These are phyloP conservation scores for Lodderomyces oxycetoniae DNA, from an alignment of 1,139 yeast species.

Conservation along the genomic window DNA sequence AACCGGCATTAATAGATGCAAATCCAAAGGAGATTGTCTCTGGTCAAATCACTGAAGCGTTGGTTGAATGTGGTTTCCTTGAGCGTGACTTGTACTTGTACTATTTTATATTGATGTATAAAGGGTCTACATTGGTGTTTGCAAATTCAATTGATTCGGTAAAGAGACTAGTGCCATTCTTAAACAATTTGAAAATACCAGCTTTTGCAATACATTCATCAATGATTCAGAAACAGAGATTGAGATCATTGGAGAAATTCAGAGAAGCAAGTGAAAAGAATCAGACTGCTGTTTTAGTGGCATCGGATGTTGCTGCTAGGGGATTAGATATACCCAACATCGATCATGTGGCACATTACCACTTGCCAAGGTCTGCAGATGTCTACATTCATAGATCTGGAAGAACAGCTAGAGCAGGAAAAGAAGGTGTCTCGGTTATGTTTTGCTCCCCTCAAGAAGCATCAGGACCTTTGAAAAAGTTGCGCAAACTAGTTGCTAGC, in stretches of 20 bases:
- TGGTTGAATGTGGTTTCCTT: conserved; percentile 85
- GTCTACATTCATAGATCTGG: conserved; percentile 95
- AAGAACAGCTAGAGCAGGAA: conserved; percentile 95
- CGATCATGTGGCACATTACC: conserved; percentile 94
- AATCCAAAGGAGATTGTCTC: conserved; percentile 85
- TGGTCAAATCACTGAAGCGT: conserved; percentile 71
- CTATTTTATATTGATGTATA: conserved; percentile 80
- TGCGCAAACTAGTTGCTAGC: conserved; percentile 57
- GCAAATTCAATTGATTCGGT: conserved; percentile 94
- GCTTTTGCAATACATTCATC: conserved; percentile 86
- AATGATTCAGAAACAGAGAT: conserved; percentile 91
- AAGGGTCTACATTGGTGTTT: conserved; percentile 86
- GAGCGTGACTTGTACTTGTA: conserved; percentile 90
- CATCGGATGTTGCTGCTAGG: conserved; percentile 98
- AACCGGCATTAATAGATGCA: conserved; percentile 70
- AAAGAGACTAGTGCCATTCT: conserved; percentile 72
- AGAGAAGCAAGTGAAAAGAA: conserved; percentile 47
- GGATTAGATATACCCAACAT: conserved; percentile 92
- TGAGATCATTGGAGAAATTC: conserved; percentile 76
- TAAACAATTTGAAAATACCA: conserved; percentile 65
- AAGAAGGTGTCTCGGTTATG: conserved; percentile 90
- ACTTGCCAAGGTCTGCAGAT: conserved; percentile 92
- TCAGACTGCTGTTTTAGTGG: conserved; percentile 70
- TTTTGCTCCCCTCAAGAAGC: conserved; percentile 93
- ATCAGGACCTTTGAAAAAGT: conserved; percentile 75